Percentiles rank a stretch among this genome's conserved stretches.
phyloP scores from a whole-genome alignment of 163 green algal species.

The Scenedesmus sp. region DNA sequence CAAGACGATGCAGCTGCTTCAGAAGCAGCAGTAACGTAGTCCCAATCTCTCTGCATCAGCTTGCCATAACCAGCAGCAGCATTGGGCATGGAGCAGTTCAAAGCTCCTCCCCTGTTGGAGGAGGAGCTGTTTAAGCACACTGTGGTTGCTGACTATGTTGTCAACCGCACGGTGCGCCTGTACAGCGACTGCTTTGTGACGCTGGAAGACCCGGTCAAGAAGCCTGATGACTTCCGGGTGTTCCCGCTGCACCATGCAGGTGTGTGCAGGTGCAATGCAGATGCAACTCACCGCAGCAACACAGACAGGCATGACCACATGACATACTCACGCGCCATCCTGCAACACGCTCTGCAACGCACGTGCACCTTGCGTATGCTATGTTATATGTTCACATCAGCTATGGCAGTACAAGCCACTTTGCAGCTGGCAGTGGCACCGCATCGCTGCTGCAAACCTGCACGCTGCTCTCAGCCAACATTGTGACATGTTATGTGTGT shows the following conservation, averaged over 20 bases:
- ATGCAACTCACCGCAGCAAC: background rate
- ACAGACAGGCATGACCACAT: background rate
- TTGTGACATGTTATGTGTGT: background rate
- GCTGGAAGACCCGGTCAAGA: background rate
- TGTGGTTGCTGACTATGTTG: constrained; percentile 39
- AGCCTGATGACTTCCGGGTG: background rate
- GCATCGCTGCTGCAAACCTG: background rate
- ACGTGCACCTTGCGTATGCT: no score
- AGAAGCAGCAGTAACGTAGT: background rate
- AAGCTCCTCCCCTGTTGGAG: constrained; percentile 13
- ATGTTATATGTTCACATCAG: background rate
- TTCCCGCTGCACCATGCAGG: background rate
- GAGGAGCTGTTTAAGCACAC: constrained; percentile 38
- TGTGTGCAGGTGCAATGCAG: background rate
- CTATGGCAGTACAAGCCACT: no score
- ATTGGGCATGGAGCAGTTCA: constrained; percentile 4
- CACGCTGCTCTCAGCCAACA: no score
- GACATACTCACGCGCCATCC: background rate
- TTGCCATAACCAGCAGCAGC: background rate
- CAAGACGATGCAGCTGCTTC: background rate
- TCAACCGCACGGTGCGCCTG: constrained; percentile 10
- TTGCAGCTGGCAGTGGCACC: no score
- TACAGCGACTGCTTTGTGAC: constrained; percentile 37
- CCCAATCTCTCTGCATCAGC: background rate
- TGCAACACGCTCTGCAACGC: background rate